A percentile compares a stretch with the other conserved stretches of the same genome.
Conservation (phyloP, 108 stramenopile species). For the Cyclotella kingstonii region DNA sequence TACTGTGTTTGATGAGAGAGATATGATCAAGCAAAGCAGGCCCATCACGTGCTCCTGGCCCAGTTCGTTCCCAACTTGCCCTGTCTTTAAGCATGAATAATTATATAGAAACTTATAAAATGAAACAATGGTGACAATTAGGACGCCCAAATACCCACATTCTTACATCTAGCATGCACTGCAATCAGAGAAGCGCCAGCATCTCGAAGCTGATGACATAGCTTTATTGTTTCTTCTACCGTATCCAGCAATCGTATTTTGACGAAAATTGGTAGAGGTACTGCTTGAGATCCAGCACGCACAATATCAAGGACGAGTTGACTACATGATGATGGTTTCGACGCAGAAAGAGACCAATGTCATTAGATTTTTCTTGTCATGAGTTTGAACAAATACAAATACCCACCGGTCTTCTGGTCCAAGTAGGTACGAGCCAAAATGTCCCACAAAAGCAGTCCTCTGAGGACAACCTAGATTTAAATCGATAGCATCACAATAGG, state of each 20-base stretch:
- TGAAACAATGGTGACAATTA: background rate
- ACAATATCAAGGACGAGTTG: conserved; percentile 71
- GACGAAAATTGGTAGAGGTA: conserved; percentile 80
- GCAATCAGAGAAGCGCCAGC: conserved; percentile 90
- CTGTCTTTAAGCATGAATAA: conserved; percentile 36
- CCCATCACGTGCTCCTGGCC: conserved; percentile 88
- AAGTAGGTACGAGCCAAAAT: conserved; percentile 89
- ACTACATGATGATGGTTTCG: background rate
- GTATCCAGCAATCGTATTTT: conserved; percentile 90
- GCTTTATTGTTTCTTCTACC: conserved; percentile 70
- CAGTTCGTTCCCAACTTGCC: conserved; percentile 78
- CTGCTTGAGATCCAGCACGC: conserved; percentile 49
- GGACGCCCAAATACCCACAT: background rate
- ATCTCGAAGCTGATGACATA: conserved; percentile 70
- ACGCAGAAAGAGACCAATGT: no score
- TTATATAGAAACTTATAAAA: background rate
- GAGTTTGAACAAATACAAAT: background rate
- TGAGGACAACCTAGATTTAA: conserved; percentile 94
- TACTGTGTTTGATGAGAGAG: conserved; percentile 27
- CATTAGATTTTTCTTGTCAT: background rate
- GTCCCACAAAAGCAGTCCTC: conserved; percentile 87
- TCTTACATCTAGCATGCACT: conserved; percentile 77
- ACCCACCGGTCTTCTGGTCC: conserved; percentile 68
- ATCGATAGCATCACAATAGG: conserved; percentile 86
- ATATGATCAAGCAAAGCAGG: conserved; percentile 89